Evolutionary conservation across 2,329 filamentous ascomycete species (phyloP).

Genomic region (Colletotrichum truncatum): DNA sequence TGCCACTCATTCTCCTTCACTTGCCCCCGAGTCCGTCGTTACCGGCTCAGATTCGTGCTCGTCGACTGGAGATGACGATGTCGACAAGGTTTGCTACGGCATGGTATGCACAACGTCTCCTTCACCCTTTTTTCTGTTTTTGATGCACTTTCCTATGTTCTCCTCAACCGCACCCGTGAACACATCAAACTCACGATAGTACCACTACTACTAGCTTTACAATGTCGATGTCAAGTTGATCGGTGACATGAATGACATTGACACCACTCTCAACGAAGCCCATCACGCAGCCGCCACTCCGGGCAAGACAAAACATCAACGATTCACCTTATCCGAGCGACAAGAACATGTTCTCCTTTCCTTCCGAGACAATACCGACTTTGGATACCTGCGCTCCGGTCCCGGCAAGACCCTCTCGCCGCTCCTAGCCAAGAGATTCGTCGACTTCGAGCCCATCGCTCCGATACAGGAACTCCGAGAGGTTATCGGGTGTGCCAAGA

Average conservation of each 20-base stretch:
- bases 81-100: conserved; percentile 37
- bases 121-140: not conserved
- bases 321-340: conserved; percentile 32
- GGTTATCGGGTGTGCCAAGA: conserved; percentile 36
- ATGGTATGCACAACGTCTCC: conserved; percentile 32
- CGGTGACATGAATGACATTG: conserved; percentile 33
- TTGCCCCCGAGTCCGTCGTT: not conserved
- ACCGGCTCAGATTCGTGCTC: conserved; percentile 14
- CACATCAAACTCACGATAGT: conserved; percentile 1
- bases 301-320: conserved; percentile 20
- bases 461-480: conserved; percentile 32
- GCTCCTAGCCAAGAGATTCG: conserved; percentile 18
- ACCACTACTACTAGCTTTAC: conserved; percentile 35
- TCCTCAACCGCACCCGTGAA: not conserved
- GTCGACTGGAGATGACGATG: conserved; percentile 17
- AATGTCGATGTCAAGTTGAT: conserved; percentile 37
- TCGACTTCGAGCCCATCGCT: conserved; percentile 36
- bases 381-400: conserved; percentile 35
- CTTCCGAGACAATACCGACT: conserved; percentile 34
- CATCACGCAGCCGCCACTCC: not conserved
- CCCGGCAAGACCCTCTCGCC: conserved; percentile 32
- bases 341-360: conserved; percentile 33
- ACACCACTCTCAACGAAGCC: conserved; percentile 29
- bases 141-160: not conserved
- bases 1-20: conserved; percentile 16